Evolutionary conservation across 2,329 filamentous ascomycete species (phyloP).

Genomic region (Venturia asperata): DNA sequence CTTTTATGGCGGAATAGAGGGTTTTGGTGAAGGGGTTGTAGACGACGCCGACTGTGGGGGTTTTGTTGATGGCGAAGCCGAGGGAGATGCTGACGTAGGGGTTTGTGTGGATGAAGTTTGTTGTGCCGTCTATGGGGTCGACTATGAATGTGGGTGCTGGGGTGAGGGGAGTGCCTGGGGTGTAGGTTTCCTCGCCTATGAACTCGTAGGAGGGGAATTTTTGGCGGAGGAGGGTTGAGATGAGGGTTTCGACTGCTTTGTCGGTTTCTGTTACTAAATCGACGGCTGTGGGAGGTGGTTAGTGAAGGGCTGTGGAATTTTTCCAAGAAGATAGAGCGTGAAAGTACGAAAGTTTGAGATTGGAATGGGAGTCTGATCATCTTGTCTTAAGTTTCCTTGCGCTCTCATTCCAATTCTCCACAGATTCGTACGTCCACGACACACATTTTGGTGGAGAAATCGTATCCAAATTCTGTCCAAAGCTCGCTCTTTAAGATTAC

Average conservation of each 20-base stretch:
- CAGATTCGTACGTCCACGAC: neutral
- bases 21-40: slow-evolving; percentile 70
- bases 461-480: neutral
- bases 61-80: slow-evolving; percentile 57
- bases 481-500: neutral
- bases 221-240: slow-evolving; percentile 44
- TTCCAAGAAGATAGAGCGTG: neutral
- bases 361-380: neutral
- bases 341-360: neutral
- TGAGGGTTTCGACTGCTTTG: slow-evolving; percentile 52
- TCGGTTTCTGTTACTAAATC: slow-evolving; percentile 60
- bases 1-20: slow-evolving; percentile 62
- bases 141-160: slow-evolving; percentile 68
- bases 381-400: neutral
- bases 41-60: slow-evolving; percentile 63
- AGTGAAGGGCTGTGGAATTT: neutral
- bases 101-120: slow-evolving; percentile 73
- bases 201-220: slow-evolving; percentile 53
- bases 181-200: slow-evolving; percentile 71
- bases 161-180: slow-evolving; percentile 57
- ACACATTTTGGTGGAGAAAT: neutral
- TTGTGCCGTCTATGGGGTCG: slow-evolving; percentile 76
- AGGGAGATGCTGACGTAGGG: slow-evolving; percentile 71
- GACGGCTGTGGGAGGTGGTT: slow-evolving; percentile 37
- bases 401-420: no score